Conservation (phyloP, 2,329 filamentous ascomycete genomes). For the Fusarium nodosum region DNA sequence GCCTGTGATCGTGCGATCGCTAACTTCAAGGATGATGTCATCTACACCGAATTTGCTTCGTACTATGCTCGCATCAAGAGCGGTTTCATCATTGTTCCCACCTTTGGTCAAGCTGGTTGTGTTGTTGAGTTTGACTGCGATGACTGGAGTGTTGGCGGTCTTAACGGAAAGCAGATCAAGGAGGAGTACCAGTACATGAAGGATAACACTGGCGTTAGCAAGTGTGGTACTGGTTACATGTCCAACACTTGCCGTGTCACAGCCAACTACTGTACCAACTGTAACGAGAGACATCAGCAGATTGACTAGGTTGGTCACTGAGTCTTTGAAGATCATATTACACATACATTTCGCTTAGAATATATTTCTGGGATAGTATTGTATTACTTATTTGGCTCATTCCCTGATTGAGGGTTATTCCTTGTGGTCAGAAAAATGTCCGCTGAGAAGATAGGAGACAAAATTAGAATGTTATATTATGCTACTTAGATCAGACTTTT, state of each 20-base stretch:
- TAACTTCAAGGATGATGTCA: constrained; percentile 7
- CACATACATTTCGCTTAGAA: background rate
- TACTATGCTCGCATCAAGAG: constrained; percentile 3
- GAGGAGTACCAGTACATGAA: constrained; percentile 26
- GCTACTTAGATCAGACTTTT: background rate
- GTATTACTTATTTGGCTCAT: background rate
- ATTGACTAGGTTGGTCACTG: background rate
- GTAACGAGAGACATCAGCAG: background rate
- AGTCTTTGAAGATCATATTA: background rate
- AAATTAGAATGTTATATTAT: too few species aligned
- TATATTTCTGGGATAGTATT: background rate
- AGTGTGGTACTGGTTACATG: constrained; percentile 19
- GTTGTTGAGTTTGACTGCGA: constrained; percentile 19
- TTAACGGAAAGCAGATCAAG: constrained; percentile 28
- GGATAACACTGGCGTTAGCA: constrained; percentile 13
- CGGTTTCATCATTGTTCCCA: background rate
- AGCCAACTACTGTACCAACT: constrained; percentile 26
- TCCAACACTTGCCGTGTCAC: constrained; percentile 22
- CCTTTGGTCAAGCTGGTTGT: constrained; percentile 25
- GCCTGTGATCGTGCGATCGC: constrained; percentile 14
- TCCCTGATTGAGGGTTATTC: background rate
- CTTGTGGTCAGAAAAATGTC: too few species aligned
- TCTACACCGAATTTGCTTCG: constrained; percentile 15
- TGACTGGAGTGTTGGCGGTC: constrained; percentile 15
- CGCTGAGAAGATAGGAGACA: too few species aligned